A percentile compares a stretch with the other conserved stretches of the same genome.
Conservation (phyloP, 129 eudicot genomes). For the Flaveria bidentis region DNA sequence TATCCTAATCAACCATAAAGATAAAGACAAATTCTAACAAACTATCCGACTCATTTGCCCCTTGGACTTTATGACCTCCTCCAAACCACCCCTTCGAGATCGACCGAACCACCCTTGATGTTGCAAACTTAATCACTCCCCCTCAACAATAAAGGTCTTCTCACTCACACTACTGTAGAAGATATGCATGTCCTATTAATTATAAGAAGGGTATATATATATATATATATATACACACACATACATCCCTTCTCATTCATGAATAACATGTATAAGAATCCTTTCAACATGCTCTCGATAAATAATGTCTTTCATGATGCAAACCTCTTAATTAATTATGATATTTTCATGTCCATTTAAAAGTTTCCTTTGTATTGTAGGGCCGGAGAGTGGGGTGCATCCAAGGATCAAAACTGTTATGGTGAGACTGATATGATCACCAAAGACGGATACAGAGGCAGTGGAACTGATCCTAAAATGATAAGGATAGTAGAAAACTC, state of each 20-base stretch:
- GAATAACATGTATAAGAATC: background rate
- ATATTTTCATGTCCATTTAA: background rate
- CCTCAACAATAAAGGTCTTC: background rate
- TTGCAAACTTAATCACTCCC: too few relatives aligned
- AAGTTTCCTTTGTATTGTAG: conserved; percentile 34
- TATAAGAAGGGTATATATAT: too few relatives aligned
- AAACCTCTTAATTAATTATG: background rate
- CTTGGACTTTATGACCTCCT: too few relatives aligned
- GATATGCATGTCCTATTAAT: background rate
- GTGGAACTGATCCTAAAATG: conserved; percentile 67
- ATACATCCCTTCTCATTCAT: background rate
- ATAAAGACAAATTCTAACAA: too few relatives aligned
- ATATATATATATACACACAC: too few relatives aligned
- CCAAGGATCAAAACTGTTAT: conserved; percentile 52
- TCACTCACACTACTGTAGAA: background rate
- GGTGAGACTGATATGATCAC: conserved; percentile 53
- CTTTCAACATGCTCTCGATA: background rate
- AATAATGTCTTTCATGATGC: background rate
- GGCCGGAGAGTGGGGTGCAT: conserved; percentile 77
- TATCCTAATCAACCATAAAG: too few relatives aligned
- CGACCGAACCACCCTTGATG: too few relatives aligned
- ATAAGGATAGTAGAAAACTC: conserved; percentile 59
- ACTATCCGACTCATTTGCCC: too few relatives aligned
- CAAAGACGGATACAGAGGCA: conserved; percentile 57
- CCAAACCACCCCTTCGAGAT: too few relatives aligned